Conservation (phyloP, 805 yeast species). For the Candida sphagnicola region DNA sequence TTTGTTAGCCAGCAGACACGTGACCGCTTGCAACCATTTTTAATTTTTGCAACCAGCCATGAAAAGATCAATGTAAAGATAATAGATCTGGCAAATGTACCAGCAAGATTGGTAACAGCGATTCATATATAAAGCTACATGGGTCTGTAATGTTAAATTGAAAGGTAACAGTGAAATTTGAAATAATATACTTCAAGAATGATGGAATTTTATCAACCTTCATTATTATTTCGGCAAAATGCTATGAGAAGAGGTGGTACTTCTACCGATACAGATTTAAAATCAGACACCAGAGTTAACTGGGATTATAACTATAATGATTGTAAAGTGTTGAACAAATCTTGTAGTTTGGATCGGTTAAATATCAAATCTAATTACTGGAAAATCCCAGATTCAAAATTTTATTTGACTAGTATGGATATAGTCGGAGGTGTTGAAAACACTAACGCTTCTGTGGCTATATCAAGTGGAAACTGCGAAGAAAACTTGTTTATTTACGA, state of each 20-base stretch:
- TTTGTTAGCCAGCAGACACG: not conserved
- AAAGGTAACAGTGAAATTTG: not conserved
- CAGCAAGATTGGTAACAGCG: not conserved
- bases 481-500: constrained; percentile 52
- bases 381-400: constrained; percentile 41
- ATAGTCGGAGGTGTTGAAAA: constrained; percentile 10
- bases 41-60: constrained; percentile 1
- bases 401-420: constrained; percentile 44
- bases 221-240: constrained; percentile 37
- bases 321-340: constrained; percentile 35
- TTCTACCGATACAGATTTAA: constrained; percentile 11
- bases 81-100: not conserved
- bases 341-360: constrained; percentile 36
- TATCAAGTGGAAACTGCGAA: constrained; percentile 44
- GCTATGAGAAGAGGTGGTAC: constrained; percentile 29
- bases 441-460: constrained; percentile 33
- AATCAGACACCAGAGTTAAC: not conserved
- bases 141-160: not conserved
- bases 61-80: not conserved
- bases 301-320: constrained; percentile 18
- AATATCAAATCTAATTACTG: constrained; percentile 43
- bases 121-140: not conserved
- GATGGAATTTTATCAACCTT: constrained; percentile 38
- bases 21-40: not conserved
- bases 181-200: constrained; percentile 8